Evolutionary conservation across 106 monocot species (phyloP), one percentile per base, ranked within the genome.

Genomic region (Acorus gramineus): DNA sequence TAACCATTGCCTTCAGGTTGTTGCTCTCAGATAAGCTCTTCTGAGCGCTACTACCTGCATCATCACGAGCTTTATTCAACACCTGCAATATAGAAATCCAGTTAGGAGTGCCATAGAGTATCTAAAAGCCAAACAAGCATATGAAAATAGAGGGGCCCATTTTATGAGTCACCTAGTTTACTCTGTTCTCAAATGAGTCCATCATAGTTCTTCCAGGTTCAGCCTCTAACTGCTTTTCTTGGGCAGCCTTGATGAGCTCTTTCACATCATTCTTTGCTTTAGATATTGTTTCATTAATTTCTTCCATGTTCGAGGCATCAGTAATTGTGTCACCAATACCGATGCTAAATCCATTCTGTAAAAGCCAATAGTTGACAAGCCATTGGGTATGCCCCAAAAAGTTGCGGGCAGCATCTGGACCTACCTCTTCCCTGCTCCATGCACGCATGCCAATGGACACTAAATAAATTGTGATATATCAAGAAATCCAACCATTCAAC

Each of bases 311-410:
- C 42, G 91, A 76, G 47, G 87, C 91, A 75, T 98, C 96, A 42
- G 96, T 91, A 75, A 98, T 91, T 11, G 96, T 98, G 55, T 98
- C 96, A 10, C 91, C 91, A 79, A 98, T 98, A 54, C 96, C 96
- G 52, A 98, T 98, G 55, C 91, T 98, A 71, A 98, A 98, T 5
- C 79, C 96, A 56, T 85, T 68, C 68, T 98, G 96, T 64, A 98
- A 71, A 58, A 98, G 87, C 96, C 96, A 98, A 71, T 98, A 98
- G 74, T 98, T 98, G 11, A 98, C 96, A 50, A 98, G 87, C 96
- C 96, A 98, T 58, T 98, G 96, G 7, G 87, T 87, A 48, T 98
- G 96, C 3, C 96, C 96, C 62, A 98, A 65, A 80, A 98, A 98
- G 70, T 98, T 98, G 49, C 96, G 82, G 53, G 96, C 96, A 42